Base-by-base conservation (phyloP, 169 alveolate genomes). In the Cryptosporidium viatorum region DNA sequence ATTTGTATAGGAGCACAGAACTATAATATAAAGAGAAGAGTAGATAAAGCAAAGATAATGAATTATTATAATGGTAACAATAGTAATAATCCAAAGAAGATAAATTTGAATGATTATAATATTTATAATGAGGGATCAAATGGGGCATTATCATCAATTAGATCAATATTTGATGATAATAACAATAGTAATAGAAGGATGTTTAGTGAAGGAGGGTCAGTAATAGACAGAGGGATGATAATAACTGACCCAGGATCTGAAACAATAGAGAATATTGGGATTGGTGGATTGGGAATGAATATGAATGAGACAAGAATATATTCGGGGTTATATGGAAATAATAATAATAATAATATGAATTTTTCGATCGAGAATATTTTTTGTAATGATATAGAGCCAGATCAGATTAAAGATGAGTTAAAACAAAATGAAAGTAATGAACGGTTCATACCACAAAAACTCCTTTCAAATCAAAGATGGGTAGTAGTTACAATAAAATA, bases 391-490 rank as follows among this genome's bases (percentile, higher is more conserved):
- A 21, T 5, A 2, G 67, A 55, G 12, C 67, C 67, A 0, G 35
- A 55, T 3, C 67, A 23, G 35, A 10, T 10, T 29, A 33, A 65
- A n/a, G 48, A 33, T 16, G 71, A 48, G 21, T 48, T 48, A 18
- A 48, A 14, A 41, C 48, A 41, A 48, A 48, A 48, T 14, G 55
- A 48, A 23, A 14, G 3, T 0, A 37, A 29, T 23, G 41, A 71
- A 16, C 70, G 52, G n/a, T 73, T 80, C 7, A 29, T 52, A 26
- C 73, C 89, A 9, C 59, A 59, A 37, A 80, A 65, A 18, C 48
- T 80, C 0, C 55, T 80, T 12, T 59, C 74, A n/a, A 80, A 80
- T 62, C 89, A 80, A 62, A 16, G 80, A 3, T 62, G 74, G 68
- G 80, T 80, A 1, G 62, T 80, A 16, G n/a, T 31, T 16, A 62